Evolutionary conservation across 202 grass and related monocot species (phyloP), one percentile per base, ranked within the genome.

Genomic region (Bolboschoenoplectus hybrid): DNA sequence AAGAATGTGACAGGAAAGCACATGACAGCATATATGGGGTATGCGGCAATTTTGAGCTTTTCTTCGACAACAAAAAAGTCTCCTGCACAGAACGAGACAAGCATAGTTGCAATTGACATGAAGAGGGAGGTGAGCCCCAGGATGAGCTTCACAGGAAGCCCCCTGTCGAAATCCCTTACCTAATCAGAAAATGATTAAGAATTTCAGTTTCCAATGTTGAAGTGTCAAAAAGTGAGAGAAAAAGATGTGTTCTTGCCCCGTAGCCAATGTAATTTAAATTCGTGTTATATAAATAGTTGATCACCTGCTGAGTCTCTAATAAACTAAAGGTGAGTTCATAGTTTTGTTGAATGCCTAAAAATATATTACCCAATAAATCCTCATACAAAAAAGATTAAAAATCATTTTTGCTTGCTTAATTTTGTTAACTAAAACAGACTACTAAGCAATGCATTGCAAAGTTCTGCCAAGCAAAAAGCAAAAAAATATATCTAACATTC

Each of bases 71-170:
- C 73, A 14, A 76, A 76, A 7, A 76, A 76, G 73, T 76, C 73
- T 7, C 73, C 73, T 12, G 73, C 73, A 8, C 73, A 76, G 6
- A 76, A 55, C 12, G 73, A 14, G 26, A 76, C 49, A 2, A 76
- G 73, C 73, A 55, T 76, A 53, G 73, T 35, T 38, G 73, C 49
- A 76, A 76, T 76, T 52, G 47, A 52, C 73, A 76, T 76, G 73
- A 76, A 76, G 73, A 76, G 73, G 49, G 73, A 76, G 73, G 73
- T 76, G 20, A 76, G 73, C 32, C 73, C 72, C 40, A 76, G 46
- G 19, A 76, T 38, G 10, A 76, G 49, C 73, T 76, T 76, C 73
- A 38, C 11, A 0, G 73, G 73, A 76, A 76, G 49, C 20, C 49
- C 73, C 20, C 20, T 36, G 6, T 61, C 17, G 16, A 76, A 76